Base-by-base conservation (phyloP, 176 grass and related monocot species). In the Triticum dicoccoides region DNA sequence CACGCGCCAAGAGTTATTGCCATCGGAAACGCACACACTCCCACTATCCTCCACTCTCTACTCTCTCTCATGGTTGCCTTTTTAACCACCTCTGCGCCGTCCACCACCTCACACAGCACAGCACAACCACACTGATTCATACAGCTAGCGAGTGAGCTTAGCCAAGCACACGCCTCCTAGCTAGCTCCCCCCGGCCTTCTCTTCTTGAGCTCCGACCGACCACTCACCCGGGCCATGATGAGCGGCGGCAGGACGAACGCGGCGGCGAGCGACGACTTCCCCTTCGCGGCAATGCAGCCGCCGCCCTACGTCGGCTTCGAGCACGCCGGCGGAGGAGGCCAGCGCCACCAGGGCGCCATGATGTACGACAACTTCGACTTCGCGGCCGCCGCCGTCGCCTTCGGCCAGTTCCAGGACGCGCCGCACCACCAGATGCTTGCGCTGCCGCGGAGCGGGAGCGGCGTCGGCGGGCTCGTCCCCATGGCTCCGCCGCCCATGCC, bases 171-270 rank as follows among this genome's bases (percentile, higher is more conserved):
- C 29, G 63, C 83, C 59, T 73, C 39, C 63, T 61, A 21, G 54
- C 54, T 8, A 58, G 49, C 49, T 52, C 15, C 0, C 9, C 44
- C 11, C 44, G 44, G 44, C 84, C 14, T 81, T 76, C 71, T 72
- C 10, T 30, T 78, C 80, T 65, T 62, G 62, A 37, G 65, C 59
- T 72, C 80, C 4, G 38, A 20, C 45, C 66, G 64, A 56, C 69
- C 61, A 15, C 15, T 7, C 13, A 23, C 32, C 9, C 27, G 61
- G 45, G 58, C 42, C 59, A 83, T 91, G 88, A 88, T 90, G 88
- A 88, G 86, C 86, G 79, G 86, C 86, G 75, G 77, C 8, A 86
- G 88, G 79, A 25, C 85, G 83, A 89, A 91, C 88, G 37, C 73
- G 49, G 66, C 54, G 2, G 20, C 65, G 8, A 27, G 82, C 42